Conservation (phyloP, 805 yeast species). For the Nakazawaea anatomiae region DNA sequence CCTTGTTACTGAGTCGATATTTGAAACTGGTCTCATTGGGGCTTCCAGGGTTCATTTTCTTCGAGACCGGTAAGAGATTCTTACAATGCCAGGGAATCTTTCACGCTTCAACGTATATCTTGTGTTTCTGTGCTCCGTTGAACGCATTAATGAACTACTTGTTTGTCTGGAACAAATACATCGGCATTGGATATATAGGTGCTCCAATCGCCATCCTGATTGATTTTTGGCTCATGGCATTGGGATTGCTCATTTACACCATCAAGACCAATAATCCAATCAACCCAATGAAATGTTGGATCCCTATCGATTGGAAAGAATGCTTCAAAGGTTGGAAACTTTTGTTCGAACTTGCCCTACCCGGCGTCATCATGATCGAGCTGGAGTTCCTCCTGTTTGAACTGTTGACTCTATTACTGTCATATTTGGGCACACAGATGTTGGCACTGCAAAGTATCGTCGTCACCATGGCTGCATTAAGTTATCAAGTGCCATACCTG, state of each 20-base stretch:
- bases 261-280: conserved; percentile 36
- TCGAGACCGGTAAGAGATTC: conserved; percentile 51
- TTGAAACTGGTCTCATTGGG: conserved; percentile 42
- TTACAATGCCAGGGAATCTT: conserved; percentile 55
- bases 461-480: conserved; percentile 37
- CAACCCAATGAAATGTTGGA: conserved; percentile 47
- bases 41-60: conserved; percentile 49
- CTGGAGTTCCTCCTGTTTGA: conserved; percentile 59
- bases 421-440: conserved; percentile 46
- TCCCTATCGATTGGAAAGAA: conserved; percentile 33
- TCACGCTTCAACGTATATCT: conserved; percentile 49
- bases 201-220: conserved; percentile 56
- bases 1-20: conserved; percentile 42
- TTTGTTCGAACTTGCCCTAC: conserved; percentile 39
- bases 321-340: conserved; percentile 42
- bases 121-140: conserved; percentile 48
- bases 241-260: conserved; percentile 34
- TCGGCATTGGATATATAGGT: conserved; percentile 51
- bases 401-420: conserved; percentile 46
- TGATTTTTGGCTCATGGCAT: conserved; percentile 52
- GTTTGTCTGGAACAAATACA: conserved; percentile 35
- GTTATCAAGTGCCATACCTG: conserved; percentile 54
- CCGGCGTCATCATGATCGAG: conserved; percentile 53
- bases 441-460: conserved; percentile 49
- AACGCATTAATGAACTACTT: conserved; percentile 41